Evolutionary conservation across 352 stramenopile genomes (phyloP).

Genomic region (Pythium diclinum): DNA sequence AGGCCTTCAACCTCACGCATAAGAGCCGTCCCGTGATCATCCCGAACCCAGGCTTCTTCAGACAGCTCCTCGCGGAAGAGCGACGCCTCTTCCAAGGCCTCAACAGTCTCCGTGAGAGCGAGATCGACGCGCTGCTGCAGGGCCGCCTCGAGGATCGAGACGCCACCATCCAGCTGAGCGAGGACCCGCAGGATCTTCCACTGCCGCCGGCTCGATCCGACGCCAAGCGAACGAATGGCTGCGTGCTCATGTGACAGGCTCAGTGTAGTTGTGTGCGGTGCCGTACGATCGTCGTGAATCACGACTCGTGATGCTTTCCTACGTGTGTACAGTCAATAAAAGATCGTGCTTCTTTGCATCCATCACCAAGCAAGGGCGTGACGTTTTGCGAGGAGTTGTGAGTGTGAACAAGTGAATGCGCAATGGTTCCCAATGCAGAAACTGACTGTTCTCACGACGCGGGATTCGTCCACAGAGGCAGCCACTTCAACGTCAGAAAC

Average conservation of each 20-base stretch:
- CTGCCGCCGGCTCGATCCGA: neutral
- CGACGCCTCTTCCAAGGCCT: constrained; percentile 39
- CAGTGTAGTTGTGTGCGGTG: neutral
- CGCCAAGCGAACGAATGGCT: neutral
- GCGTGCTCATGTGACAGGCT: neutral
- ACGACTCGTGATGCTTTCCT: neutral
- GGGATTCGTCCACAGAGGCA: constrained; percentile 13
- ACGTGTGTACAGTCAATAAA: neutral
- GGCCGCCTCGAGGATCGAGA: constrained; percentile 22
- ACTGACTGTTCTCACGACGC: neutral
- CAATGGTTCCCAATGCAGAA: neutral
- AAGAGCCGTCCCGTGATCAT: constrained; percentile 49
- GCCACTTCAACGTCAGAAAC: constrained; percentile 27
- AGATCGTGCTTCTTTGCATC: neutral
- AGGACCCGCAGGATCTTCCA: neutral
- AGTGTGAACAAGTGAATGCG: neutral
- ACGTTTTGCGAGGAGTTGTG: neutral
- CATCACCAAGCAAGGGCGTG: neutral
- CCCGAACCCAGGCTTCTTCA: constrained; percentile 62
- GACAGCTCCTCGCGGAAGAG: constrained; percentile 46
- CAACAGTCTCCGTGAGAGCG: constrained; percentile 44
- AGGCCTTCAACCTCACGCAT: constrained; percentile 58
- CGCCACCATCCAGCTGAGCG: constrained; percentile 3
- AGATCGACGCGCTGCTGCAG: constrained; percentile 54
- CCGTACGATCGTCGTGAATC: neutral